Evolutionary conservation across 2,329 filamentous ascomycete genomes (phyloP).

Genomic region (Diaporthe amygdali): DNA sequence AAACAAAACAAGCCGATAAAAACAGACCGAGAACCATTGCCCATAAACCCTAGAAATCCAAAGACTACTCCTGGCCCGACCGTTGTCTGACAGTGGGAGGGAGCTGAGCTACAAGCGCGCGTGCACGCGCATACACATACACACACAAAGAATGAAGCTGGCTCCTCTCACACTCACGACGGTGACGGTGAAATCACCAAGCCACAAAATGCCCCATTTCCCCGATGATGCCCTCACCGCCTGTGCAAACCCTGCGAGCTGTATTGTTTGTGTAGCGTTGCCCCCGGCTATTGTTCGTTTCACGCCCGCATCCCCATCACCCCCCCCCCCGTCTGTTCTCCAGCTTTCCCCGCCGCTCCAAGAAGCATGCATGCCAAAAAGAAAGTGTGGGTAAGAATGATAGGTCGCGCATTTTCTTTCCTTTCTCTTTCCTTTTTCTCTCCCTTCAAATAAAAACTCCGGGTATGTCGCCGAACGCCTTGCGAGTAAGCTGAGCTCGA

Average conservation of each 20-base stretch:
- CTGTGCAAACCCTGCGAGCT: background rate
- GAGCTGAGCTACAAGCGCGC: background rate
- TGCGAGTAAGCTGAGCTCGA: constrained; percentile 7
- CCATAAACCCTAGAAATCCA: background rate
- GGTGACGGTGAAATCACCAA: constrained; percentile 11
- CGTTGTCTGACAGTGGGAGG: background rate
- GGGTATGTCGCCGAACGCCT: constrained; percentile 15
- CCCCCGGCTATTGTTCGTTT: background rate
- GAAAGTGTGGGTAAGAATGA: background rate
- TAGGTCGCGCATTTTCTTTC: background rate
- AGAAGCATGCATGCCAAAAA: background rate
- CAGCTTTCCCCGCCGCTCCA: background rate
- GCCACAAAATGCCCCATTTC: background rate
- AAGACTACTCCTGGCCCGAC: constrained; percentile 1
- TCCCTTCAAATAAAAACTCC: background rate
- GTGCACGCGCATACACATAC: too few relatives aligned
- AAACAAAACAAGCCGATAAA: background rate
- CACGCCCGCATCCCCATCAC: background rate
- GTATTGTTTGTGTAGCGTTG: background rate
- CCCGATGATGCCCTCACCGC: constrained; percentile 1
- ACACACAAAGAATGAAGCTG: background rate
- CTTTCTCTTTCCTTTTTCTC: background rate
- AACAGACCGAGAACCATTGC: background rate
- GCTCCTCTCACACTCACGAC: background rate
- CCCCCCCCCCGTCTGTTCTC: background rate